Percentiles rank a stretch among this genome's conserved stretches.
Evolutionary conservation across 2,329 filamentous ascomycete species (phyloP).

Genomic region (Arthrobotrys megalospora): DNA sequence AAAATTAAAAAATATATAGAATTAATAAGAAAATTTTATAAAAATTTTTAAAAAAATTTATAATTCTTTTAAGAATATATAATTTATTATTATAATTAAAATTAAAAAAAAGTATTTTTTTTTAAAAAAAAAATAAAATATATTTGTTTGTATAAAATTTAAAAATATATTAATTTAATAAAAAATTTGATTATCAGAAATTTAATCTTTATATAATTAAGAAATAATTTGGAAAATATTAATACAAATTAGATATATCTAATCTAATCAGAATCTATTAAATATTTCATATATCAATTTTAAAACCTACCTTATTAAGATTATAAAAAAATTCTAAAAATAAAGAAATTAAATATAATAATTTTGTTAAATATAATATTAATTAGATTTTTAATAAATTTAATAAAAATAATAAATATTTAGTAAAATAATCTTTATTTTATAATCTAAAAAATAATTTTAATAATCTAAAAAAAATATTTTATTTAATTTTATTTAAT

Average conservation of each 20-base stretch:
- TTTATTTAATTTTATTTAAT: background rate
- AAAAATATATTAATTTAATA: background rate
- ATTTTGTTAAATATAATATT: conserved; percentile 11
- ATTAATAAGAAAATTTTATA: background rate
- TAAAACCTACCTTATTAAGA: background rate
- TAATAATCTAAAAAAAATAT: conserved; percentile 6
- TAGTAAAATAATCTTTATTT: background rate
- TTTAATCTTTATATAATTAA: conserved; percentile 3
- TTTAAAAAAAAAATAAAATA: too few species aligned
- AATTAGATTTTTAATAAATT: background rate
- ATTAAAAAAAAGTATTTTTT: conserved; percentile 6
- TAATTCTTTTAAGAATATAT: too few species aligned
- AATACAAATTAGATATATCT: background rate
- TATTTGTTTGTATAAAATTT: background rate
- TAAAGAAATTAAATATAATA: conserved; percentile 6
- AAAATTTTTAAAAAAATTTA: too few species aligned
- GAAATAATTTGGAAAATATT: conserved; percentile 8
- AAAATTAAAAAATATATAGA: too few species aligned
- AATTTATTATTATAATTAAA: conserved; percentile 4
- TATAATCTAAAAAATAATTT: conserved; percentile 6
- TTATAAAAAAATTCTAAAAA: background rate
- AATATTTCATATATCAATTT: background rate
- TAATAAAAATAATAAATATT: conserved; percentile 27
- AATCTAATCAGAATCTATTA: too few species aligned
- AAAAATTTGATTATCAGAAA: conserved; percentile 4